Base-by-base conservation (phyloP, 306 rosid species). In the Fragaria ananassa region DNA sequence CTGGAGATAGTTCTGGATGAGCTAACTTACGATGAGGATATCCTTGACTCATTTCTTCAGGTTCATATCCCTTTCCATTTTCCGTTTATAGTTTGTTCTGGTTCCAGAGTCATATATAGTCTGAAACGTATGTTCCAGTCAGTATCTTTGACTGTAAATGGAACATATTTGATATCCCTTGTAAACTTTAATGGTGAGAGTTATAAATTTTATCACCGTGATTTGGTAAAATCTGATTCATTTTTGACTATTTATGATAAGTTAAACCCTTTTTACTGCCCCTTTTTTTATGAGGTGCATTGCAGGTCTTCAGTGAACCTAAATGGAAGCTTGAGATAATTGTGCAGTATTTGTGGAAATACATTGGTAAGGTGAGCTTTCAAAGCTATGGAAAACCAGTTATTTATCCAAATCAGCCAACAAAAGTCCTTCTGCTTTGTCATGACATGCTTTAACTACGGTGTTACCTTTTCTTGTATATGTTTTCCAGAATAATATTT, bases 251-350 rank as follows among this genome's bases (percentile, higher is more conserved):
- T 8, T 74, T 25, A 42, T 58, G 10, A 75, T 75, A 18, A 49
- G 45, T 18, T 49, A 29, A 49, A 27, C 45, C 2, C 37, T 35
- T 10, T 23, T 8, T 66, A 4, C 49, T 45, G 25, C 41, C 23
- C 39, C 72, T 41, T 72, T 70, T 70, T 61, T 68, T 60, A 71
- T 70, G 90, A 78, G 68, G 57, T 79, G 76, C 73, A 61, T 65
- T 79, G 81, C 90, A 94, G 98, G 80, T 80, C 81, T 88, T 83
- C 49, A 49, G 51, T 76, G 89, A 88, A 57, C 84, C 97, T 27
- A 90, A 87, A 81, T 91, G 93, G 91, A 94, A 91, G 89, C 90
- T 90, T 84, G 97, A 90, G 84, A 75, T 92, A 71, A 78, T 94
- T 72, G 89, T 85, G 91, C 88, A 85, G 79, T 93, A 86, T 83